phyloP scores from a whole-genome alignment of 768 basidiomycete genomes.

The Piloderma croceum region DNA sequence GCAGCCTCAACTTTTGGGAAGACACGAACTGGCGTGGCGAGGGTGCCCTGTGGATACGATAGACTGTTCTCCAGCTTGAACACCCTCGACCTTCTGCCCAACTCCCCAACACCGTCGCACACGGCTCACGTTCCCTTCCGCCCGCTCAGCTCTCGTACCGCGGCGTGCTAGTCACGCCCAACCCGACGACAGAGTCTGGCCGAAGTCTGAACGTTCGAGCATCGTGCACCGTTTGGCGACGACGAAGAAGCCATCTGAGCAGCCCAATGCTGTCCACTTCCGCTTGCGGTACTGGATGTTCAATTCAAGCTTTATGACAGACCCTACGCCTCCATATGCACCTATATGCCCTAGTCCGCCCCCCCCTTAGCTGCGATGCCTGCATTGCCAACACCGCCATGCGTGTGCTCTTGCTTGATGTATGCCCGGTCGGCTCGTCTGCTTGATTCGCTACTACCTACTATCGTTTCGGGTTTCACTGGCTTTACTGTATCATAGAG shows the following conservation, averaged over 20 bases:
- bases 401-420: background rate
- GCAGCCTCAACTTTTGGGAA: constrained; percentile 20
- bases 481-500: too few relatives aligned
- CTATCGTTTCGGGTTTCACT: too few relatives aligned
- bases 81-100: constrained; percentile 14
- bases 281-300: constrained; percentile 24
- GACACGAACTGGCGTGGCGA: constrained; percentile 23
- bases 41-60: constrained; percentile 22
- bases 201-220: constrained; percentile 19
- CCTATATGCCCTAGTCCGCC: constrained; percentile 19
- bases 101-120: constrained; percentile 10
- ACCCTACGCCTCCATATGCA: constrained; percentile 20
- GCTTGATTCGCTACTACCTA: too few relatives aligned
- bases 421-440: too few relatives aligned
- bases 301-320: constrained; percentile 5
- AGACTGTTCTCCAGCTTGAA: constrained; percentile 18
- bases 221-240: constrained; percentile 7
- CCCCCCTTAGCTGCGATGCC: constrained; percentile 26
- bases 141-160: constrained; percentile 17
- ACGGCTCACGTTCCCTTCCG: constrained; percentile 18
- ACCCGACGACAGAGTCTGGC: too few relatives aligned
- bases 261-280: constrained; percentile 8
- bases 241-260: constrained; percentile 7
- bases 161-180: constrained; percentile 32
- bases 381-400: background rate